Evolutionary conservation across 2,329 filamentous ascomycete genomes (phyloP), one percentile per base, ranked within the genome.

Genomic region (Geosmithia putterillii): DNA sequence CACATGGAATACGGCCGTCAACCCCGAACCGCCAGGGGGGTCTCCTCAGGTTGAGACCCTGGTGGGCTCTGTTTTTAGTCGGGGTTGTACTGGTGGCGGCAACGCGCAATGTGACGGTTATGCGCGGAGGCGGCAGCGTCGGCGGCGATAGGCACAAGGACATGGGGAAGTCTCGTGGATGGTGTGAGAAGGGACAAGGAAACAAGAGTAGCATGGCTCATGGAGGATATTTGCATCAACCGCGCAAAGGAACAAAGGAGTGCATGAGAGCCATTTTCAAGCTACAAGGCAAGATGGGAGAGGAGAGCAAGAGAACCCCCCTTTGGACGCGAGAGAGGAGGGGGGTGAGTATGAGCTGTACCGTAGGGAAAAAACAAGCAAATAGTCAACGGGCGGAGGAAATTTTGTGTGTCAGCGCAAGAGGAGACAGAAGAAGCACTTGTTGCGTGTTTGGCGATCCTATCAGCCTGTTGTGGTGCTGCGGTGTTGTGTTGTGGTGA

Each of bases 351-450:
- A 32, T 32, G 28, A 32, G 28, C 15, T 32, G 28, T 32, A 32
- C 28, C 28, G 28, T 32, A 32, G 10, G 28, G 83, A 1, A 73
- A 80, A 51, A 86, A 92, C 25, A 88, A 59, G 1, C 86, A 81
- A 86, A 92, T 25, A 88, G 59, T 1, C 86, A 81, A 69, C 0
- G 85, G 84, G 28, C 28, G 28, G 10, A 32, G n/a, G n/a, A n/a
- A n/a, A n/a, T n/a, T n/a, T n/a, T n/a, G n/a, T n/a, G n/a, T n/a
- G n/a, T n/a, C n/a, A n/a, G n/a, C n/a, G n/a, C n/a, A n/a, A n/a
- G n/a, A n/a, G n/a, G n/a, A n/a, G n/a, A n/a, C n/a, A n/a, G n/a
- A n/a, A n/a, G n/a, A n/a, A n/a, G n/a, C n/a, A n/a, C n/a, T n/a
- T n/a, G n/a, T n/a, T n/a, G n/a, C n/a, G n/a, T n/a, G n/a, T n/a